A percentile compares a stretch with the other conserved stretches of the same genome.
These are phyloP conservation scores for Aspergillus fumigatus DNA, from an alignment of 2,329 filamentous ascomycete genomes.

Conservation along the genomic window DNA sequence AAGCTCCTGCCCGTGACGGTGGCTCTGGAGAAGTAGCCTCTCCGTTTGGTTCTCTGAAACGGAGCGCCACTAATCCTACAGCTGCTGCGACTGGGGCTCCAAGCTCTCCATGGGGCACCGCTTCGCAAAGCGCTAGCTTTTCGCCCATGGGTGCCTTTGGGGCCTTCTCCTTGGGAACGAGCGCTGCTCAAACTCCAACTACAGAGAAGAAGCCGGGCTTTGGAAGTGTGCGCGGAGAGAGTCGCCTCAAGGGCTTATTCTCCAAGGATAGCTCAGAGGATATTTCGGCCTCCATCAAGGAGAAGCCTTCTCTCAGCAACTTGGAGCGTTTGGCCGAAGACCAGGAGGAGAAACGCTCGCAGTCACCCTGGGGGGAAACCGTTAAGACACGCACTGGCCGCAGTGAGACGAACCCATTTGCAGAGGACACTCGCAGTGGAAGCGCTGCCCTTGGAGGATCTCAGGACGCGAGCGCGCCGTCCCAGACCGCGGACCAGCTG, in stretches of 20 bases:
- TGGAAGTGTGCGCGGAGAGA: conserved; percentile 67
- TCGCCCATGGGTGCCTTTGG: conserved; percentile 82
- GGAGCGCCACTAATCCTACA: conserved; percentile 52
- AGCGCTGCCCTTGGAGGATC: conserved; percentile 68
- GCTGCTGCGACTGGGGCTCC: conserved; percentile 46
- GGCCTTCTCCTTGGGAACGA: conserved; percentile 67
- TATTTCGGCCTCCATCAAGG: conserved; percentile 47
- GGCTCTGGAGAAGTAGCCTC: conserved; percentile 37
- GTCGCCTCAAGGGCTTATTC: conserved; percentile 79
- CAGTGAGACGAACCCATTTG: conserved; percentile 47
- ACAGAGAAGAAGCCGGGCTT: conserved; percentile 68
- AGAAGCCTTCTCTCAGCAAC: conserved; percentile 52
- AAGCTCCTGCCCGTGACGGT: conserved; percentile 40
- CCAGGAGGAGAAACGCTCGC: conserved; percentile 42
- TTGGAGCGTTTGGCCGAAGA: conserved; percentile 52
- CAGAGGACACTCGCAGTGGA: conserved; percentile 50
- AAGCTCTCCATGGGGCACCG: conserved; percentile 56
- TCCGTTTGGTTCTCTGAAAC: conserved; percentile 53
- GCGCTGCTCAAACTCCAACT: conserved; percentile 49
- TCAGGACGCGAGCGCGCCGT: conserved; percentile 61
- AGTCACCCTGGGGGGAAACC: conserved; percentile 50
- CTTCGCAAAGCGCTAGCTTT: conserved; percentile 59
- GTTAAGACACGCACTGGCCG: conserved; percentile 45
- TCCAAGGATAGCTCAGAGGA: conserved; percentile 72
- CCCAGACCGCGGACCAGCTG: conserved; percentile 48